Conservation (phyloP, 108 stramenopile genomes). For the Schizochytrium sp. region DNA sequence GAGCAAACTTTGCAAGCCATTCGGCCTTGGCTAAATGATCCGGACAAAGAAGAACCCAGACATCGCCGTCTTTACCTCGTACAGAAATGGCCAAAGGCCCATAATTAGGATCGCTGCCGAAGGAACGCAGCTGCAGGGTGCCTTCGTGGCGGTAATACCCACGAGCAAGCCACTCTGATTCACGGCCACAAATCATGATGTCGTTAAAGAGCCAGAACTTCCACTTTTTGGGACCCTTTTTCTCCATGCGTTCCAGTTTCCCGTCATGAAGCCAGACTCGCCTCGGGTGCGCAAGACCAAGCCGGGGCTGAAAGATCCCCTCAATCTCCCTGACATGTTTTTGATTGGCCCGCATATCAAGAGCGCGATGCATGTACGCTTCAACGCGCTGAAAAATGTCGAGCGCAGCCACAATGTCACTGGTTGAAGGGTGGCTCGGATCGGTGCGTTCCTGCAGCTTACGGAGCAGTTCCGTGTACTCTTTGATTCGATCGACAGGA, state of each 20-base stretch:
- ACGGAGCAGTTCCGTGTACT: not conserved
- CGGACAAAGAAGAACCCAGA: not conserved
- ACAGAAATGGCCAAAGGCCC: not conserved
- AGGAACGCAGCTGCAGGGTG: not conserved
- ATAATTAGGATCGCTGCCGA: not conserved
- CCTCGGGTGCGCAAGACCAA: not conserved
- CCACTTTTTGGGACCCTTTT: not conserved
- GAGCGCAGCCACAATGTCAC: not conserved
- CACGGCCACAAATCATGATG: not conserved
- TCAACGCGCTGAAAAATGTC: not conserved
- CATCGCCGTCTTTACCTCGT: not conserved
- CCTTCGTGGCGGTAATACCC: not conserved
- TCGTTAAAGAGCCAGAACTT: not conserved
- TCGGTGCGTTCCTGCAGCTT: not conserved
- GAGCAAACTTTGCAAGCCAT: not conserved
- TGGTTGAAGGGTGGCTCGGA: not conserved
- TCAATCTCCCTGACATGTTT: not conserved
- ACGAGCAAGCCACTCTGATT: not conserved
- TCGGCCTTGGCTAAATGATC: not conserved
- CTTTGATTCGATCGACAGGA: not conserved
- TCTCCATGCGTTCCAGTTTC: not conserved
- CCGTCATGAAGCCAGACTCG: not conserved
- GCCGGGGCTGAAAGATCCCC: not conserved
- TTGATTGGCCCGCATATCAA: not conserved
- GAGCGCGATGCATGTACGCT: not conserved